These are phyloP conservation scores for Candida nemodendra DNA, from an alignment of 805 yeast genomes.

Conservation along the genomic window DNA sequence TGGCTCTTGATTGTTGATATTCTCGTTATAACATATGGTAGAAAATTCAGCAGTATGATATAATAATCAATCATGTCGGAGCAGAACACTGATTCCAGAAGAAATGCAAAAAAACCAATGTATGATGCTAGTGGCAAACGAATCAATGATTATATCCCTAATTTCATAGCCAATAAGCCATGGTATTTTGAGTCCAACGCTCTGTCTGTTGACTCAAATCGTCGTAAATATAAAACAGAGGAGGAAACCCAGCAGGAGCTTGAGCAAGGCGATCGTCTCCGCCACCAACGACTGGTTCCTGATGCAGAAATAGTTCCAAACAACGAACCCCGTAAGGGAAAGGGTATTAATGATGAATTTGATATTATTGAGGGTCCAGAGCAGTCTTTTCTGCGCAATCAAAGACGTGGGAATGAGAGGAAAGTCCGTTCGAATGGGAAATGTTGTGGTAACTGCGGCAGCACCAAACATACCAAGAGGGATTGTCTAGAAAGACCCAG, in stretches of 20 bases:
- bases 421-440: constrained; percentile 26
- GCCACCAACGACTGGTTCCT: constrained; percentile 55
- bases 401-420: constrained; percentile 3
- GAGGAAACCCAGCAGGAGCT: constrained; percentile 23
- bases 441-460: constrained; percentile 61
- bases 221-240: constrained; percentile 27
- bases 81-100: constrained; percentile 4
- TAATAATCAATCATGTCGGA: not conserved
- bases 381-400: not conserved
- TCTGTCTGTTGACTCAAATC: constrained; percentile 26
- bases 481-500: constrained; percentile 63
- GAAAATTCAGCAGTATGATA: constrained; percentile 1
- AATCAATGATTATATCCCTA: constrained; percentile 40
- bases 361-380: constrained; percentile 19
- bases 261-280: constrained; percentile 42
- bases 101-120: constrained; percentile 17
- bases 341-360: constrained; percentile 53
- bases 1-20: too few relatives aligned
- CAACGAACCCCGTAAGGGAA: constrained; percentile 53
- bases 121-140: constrained; percentile 36
- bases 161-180: constrained; percentile 39
- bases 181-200: constrained; percentile 37
- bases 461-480: constrained; percentile 43
- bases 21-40: too few relatives aligned
- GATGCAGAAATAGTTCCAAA: constrained; percentile 41